Evolutionary conservation across 495 filamentous ascomycete species (phyloP).

Genomic region (Tuber microsphaerosporum): DNA sequence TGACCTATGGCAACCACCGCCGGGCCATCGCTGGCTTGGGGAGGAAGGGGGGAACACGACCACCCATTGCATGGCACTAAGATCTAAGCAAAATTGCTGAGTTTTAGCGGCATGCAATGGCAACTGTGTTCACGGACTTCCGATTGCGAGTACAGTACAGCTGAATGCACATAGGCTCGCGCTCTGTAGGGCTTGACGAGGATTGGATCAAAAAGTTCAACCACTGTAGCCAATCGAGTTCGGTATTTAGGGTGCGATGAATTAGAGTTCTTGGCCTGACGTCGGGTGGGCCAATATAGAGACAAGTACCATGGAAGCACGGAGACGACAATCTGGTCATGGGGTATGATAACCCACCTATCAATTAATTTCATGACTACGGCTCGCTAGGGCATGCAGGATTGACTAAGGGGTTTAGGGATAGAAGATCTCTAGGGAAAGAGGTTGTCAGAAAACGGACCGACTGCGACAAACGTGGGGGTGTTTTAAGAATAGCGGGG

Average conservation of each 20-base stretch:
- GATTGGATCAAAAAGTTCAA: not conserved
- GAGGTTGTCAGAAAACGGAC: not conserved
- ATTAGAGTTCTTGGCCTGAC: not conserved
- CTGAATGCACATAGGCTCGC: not conserved
- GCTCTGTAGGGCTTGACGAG: not conserved
- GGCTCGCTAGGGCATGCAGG: not conserved
- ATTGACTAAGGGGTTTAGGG: not conserved
- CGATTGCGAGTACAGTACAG: not conserved
- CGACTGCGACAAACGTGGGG: not conserved
- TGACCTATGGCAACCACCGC: not conserved
- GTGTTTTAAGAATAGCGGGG: not conserved
- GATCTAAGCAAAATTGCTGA: no score
- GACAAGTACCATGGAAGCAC: not conserved
- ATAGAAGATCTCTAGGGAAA: not conserved
- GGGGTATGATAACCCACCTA: not conserved
- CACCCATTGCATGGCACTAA: no score
- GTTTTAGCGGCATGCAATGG: no score
- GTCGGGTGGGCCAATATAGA: not conserved
- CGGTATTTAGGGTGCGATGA: not conserved
- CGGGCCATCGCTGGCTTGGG: not conserved
- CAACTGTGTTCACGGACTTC: no score
- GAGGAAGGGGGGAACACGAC: not conserved
- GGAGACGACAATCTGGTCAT: not conserved
- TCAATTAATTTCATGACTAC: not conserved
- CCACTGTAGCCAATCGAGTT: not conserved